phyloP scores from a whole-genome alignment of 2,329 filamentous ascomycete genomes.

The Ilyonectria destructans region DNA sequence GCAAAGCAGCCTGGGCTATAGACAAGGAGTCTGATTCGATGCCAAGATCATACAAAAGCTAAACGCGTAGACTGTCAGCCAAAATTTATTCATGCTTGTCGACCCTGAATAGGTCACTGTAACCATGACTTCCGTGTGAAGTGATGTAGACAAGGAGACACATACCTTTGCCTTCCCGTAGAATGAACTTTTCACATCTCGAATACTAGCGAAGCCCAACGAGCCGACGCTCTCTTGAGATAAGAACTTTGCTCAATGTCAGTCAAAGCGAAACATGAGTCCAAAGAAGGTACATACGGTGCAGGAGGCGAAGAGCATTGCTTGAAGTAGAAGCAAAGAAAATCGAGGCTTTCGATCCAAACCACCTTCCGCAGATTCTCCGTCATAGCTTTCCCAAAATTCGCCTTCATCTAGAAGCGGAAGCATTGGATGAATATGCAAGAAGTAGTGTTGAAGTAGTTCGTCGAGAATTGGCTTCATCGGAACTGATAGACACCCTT shows the following conservation, averaged over 20 bases:
- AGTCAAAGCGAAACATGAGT: not conserved
- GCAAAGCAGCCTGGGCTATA: not conserved
- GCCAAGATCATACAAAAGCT: not conserved
- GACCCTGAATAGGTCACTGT: too few relatives aligned
- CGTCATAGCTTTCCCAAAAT: not conserved
- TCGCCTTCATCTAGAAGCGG: not conserved
- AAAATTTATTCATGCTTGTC: not conserved
- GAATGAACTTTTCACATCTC: not conserved
- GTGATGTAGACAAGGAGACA: not conserved
- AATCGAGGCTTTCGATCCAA: not conserved
- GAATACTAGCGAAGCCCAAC: not conserved
- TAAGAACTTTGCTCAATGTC: not conserved
- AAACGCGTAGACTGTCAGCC: not conserved
- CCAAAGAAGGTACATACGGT: not conserved
- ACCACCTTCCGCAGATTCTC: not conserved
- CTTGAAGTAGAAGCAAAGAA: constrained; percentile 2
- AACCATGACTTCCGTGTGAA: not conserved
- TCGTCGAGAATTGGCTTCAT: not conserved
- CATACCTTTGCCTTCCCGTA: constrained; percentile 1
- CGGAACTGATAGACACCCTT: not conserved
- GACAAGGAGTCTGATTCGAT: not conserved
- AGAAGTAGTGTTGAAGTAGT: not conserved
- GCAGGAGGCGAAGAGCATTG: constrained; percentile 11
- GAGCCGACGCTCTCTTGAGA: not conserved
- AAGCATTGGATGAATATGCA: constrained; percentile 14